phyloP scores from a whole-genome alignment of 257 asterid species.

The Salvia hispanica region DNA sequence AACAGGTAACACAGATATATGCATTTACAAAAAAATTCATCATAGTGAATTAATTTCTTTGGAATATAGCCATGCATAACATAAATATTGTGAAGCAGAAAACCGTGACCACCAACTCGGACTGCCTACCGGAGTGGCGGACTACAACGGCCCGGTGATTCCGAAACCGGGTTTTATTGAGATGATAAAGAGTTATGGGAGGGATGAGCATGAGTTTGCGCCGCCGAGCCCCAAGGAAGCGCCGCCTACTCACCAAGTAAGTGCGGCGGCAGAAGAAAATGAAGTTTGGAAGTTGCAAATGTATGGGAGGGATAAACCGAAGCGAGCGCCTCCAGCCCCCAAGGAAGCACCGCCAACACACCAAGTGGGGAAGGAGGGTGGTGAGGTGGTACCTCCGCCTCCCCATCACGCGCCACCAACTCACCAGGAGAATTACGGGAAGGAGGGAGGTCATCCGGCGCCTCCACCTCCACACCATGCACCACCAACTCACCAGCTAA shows the following conservation, averaged over 20 bases:
- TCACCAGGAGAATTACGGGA: constrained; percentile 15
- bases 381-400: constrained; percentile 10
- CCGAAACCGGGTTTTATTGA: not conserved
- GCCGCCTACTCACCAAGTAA: constrained; percentile 9
- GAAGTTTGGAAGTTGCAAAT: too few species aligned
- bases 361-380: constrained; percentile 4
- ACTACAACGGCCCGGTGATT: constrained; percentile 3
- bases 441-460: not conserved
- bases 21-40: not conserved
- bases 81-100: constrained; percentile 7
- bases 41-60: not conserved
- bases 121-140: constrained; percentile 1
- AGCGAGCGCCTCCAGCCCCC: constrained; percentile 25
- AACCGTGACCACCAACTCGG: not conserved
- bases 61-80: not conserved
- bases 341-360: constrained; percentile 16
- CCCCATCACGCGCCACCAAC: constrained; percentile 24
- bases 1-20: constrained; percentile 7
- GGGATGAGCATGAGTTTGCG: not conserved
- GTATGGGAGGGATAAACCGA: not conserved
- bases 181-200: not conserved
- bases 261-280: not conserved
- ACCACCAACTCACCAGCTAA: constrained; percentile 15
- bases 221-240: constrained; percentile 8
- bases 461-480: constrained; percentile 27